Base-by-base conservation (phyloP, 768 basidiomycete species). In the Macrolepiota dolichaula region DNA sequence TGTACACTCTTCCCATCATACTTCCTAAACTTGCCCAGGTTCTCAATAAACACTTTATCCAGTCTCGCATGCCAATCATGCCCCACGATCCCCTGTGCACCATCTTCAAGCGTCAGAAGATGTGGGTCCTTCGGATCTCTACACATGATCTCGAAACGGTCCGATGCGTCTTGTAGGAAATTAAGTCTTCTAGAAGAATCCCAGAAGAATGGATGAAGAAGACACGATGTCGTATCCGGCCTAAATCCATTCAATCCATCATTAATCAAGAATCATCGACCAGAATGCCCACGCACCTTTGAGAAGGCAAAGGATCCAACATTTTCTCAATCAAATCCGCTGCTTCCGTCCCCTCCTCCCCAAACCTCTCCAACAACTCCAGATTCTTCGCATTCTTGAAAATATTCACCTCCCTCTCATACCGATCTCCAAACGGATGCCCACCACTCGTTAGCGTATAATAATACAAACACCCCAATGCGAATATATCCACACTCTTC, bases 181-280 rank as follows among this genome's bases (percentile, higher is more conserved):
- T 84, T 86, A 4, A 99, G 77, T 44, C 96, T 84, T 59, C 90
- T 86, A 7, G 82, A 88, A 0, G 95, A 77, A 57, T 94, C 88
- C 97, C 97, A 99, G 79, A 98, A 99, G 80, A 92, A 96, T 0
- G 97, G 97, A 75, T 98, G 96, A 22, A 91, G 76, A 19, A 98
- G 80, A 72, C 90, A 91, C n/a, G 85, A 85, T 12, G 84, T 85
- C 6, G 96, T 96, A 65, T 95, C 89, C 1, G 96, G 97, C 69
- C 96, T 94, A 67, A n/a, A 44, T 0, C 6, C 17, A 6, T 19
- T n/a, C 38, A 40, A 17, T 19, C 0, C 17, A 22, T 44, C 42
- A 44, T 44, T n/a, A 44, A 19, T 32, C 42, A 19, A 44, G n/a
- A 15, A 13, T n/a, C 17, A 44, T n/a, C 5, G 3, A 44, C n/a